Base-by-base conservation (phyloP, 192 early-diverging fungal genomes). In the Thoreauomyces humboldtii region DNA sequence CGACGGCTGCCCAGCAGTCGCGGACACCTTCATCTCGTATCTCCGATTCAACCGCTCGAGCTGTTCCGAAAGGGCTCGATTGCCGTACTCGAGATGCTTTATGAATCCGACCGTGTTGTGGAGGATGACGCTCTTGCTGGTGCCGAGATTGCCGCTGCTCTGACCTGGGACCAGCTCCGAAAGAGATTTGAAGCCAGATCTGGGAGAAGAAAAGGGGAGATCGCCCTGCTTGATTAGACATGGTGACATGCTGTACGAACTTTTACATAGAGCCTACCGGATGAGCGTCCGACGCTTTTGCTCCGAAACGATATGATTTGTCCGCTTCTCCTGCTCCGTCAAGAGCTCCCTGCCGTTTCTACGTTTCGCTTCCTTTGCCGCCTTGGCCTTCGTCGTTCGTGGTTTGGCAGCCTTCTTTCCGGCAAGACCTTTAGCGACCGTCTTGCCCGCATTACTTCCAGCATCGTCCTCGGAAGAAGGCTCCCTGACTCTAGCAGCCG, bases 221-320 rank as follows among this genome's bases (percentile, higher is more conserved):
- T 9, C n/a, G 38, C 38, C 11, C n/a, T 46, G 3, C 5, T 46
- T 6, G 25, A 24, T 12, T 22, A 7, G 44, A 17, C 4, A 24
- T 24, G 2, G n/a, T 24, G 14, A 24, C 4, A 46, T 6, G 4
- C 14, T 2, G n/a, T 46, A 7, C 25, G 3, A 46, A 22, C 25
- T n/a, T 14, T 14, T 17, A 17, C n/a, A 24, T 6, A 36, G 19
- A 9, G 4, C 55, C 3, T 51, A 50, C 15, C 75, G 67, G 46
- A 90, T 89, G 7, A 83, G 78, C 31, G 88, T 85, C 28, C 89
- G 64, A 34, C 89, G 81, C 60, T 88, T 88, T 61, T 90, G 87
- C 65, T 90, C 89, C 0, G 86, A 88, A 7, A 78, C 75, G 53
- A 90, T 89, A 61, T 90, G 89, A 65, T 90, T 90, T 2, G 83